Base-by-base conservation (phyloP, 2,329 filamentous ascomycete species). In the Penicillium sp. region DNA sequence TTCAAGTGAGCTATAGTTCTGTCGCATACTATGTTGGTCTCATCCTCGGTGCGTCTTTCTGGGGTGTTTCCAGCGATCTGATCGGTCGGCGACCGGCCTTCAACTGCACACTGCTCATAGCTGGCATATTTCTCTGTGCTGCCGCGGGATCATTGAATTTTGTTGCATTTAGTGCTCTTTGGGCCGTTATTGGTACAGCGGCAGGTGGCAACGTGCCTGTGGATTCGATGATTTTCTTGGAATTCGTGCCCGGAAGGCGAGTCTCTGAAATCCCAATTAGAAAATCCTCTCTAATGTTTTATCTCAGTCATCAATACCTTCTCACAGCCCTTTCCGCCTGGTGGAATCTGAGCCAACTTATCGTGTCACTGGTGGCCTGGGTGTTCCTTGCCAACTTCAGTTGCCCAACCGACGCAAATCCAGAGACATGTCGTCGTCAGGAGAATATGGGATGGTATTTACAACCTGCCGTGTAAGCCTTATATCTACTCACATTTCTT, bases 321-420 rank as follows among this genome's bases (percentile, higher is more conserved):
- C 54, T 68, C 10, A 64, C 62, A 1, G 72, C 74, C 7, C 64
- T 80, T 10, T 77, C 78, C 0, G 70, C 67, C 1, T 80, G 77
- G 77, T 80, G 77, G 78, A 77, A 76, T 27, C 34, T 80, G 10
- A 77, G 78, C 3, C 76, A 80, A 55, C 67, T 77, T 1, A 55
- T 67, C 5, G 62, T 67, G 1, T 67, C 64, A 1, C 36, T 68
- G 6, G 21, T 68, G 9, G 59, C 64, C 13, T 68, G 65, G 65
- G 66, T 62, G 1, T 68, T 66, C 27, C 33, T 68, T 8, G 61
- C 65, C n/a, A 66, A 66, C 30, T 68, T 59, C 29, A 61, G 54
- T 41, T 68, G 65, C 24, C 55, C 63, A 8, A 63, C 62, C 1
- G 56, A 65, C 33, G 49, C 60, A 1, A 63, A 61, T 1, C 58